These are phyloP conservation scores for Malus domestica DNA, from an alignment of 306 rosid genomes.

Conservation along the genomic window DNA sequence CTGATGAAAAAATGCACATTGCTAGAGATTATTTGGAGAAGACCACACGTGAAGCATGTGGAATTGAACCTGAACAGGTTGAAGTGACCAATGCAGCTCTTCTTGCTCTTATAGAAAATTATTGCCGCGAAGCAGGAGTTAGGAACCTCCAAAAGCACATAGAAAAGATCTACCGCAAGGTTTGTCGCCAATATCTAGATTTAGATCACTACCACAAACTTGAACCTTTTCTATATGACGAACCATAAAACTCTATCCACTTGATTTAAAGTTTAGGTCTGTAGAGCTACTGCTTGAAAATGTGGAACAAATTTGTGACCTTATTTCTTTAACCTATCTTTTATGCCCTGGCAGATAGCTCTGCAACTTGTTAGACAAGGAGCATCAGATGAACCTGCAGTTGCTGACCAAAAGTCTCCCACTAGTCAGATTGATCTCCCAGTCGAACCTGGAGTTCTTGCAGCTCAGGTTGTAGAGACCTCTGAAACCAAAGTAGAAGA, in stretches of 20 bases:
- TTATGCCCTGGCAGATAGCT: conserved; percentile 71
- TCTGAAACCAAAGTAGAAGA: conserved; percentile 23
- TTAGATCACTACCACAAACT: conserved; percentile 7
- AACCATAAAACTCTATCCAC: not conserved
- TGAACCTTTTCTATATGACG: not conserved
- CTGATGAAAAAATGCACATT: conserved; percentile 98
- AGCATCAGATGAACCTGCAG: conserved; percentile 29
- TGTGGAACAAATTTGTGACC: not conserved
- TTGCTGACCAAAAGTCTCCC: conserved; percentile 3
- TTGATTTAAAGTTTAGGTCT: not conserved
- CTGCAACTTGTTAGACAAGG: conserved; percentile 76
- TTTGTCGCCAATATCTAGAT: conserved; percentile 18
- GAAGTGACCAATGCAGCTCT: conserved; percentile 83
- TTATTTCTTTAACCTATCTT: conserved; percentile 18
- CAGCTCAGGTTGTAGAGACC: conserved; percentile 21
- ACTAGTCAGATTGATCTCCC: not conserved
- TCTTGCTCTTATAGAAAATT: conserved; percentile 77
- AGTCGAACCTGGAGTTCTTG: conserved; percentile 25
- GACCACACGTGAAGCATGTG: conserved; percentile 88
- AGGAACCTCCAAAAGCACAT: conserved; percentile 94
- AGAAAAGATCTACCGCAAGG: conserved; percentile 94
- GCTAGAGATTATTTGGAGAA: conserved; percentile 96
- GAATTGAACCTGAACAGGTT: conserved; percentile 87
- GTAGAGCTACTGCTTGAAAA: not conserved
- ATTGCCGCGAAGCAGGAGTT: conserved; percentile 90